Percentiles rank a stretch among this genome's conserved stretches.
These are phyloP conservation scores for Colletotrichum sp. DNA, from an alignment of 2,329 filamentous ascomycete species.

Conservation along the genomic window DNA sequence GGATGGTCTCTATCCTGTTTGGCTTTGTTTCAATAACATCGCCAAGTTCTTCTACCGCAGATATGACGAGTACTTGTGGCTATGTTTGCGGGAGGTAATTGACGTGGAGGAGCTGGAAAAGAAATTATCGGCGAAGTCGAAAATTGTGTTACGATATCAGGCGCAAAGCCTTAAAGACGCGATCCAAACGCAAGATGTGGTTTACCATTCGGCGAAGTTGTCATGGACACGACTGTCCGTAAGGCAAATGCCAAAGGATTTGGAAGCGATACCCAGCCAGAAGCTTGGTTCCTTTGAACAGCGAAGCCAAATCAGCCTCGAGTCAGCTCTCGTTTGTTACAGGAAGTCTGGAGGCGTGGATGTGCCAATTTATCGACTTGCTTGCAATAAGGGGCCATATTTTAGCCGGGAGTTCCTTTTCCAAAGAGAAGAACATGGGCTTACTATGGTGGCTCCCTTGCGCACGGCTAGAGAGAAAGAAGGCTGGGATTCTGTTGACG, in stretches of 20 bases:
- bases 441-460: background rate
- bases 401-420: background rate
- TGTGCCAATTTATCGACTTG: background rate
- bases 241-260: background rate
- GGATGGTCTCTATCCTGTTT: background rate
- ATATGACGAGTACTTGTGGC: background rate
- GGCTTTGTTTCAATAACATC: background rate
- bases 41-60: background rate
- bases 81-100: background rate
- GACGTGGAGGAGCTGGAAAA: background rate
- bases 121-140: background rate
- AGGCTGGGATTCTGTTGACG: background rate
- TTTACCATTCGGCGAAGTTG: background rate
- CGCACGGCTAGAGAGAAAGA: background rate
- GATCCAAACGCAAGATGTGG: background rate
- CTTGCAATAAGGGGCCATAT: background rate
- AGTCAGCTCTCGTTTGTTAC: background rate
- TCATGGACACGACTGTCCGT: background rate
- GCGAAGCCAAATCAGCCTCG: background rate
- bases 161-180: background rate
- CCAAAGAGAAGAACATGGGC: background rate
- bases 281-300: background rate
- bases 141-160: background rate
- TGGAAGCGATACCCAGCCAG: background rate
- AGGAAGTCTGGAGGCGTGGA: background rate